Percentiles rank a stretch among this genome's conserved stretches.
phyloP scores from a whole-genome alignment of 805 yeast species.

The Saccharomycopsis amapae region DNA sequence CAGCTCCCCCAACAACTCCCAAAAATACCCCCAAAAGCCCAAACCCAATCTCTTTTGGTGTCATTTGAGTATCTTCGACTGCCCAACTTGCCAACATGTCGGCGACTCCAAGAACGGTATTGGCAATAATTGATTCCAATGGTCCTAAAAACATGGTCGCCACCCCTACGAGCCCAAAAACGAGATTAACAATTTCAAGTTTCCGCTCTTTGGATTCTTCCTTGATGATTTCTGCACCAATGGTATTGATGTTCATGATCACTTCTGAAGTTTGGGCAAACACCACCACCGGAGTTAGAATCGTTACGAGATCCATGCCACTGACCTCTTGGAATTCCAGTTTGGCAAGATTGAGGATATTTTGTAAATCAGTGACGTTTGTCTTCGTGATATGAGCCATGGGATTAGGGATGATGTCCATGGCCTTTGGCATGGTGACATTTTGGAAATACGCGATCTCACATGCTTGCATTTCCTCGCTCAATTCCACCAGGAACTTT shows the following conservation, averaged over 20 bases:
- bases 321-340: conserved; percentile 2
- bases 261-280: conserved; percentile 3
- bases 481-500: no score
- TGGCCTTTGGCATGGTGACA: conserved; percentile 15
- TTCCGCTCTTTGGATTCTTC: conserved; percentile 10
- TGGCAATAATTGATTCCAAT: conserved; percentile 5
- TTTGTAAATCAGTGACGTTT: conserved; percentile 12
- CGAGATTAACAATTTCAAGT: conserved; percentile 12
- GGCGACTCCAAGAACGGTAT: background rate
- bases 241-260: conserved; percentile 10
- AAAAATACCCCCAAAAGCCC: conserved; percentile 8
- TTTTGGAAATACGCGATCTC: conserved; percentile 4
- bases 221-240: conserved; percentile 6
- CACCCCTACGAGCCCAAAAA: conserved; percentile 13
- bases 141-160: conserved; percentile 12
- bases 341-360: conserved; percentile 10
- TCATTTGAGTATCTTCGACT: conserved; percentile 4
- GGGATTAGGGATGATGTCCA: conserved; percentile 14
- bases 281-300: conserved; percentile 11
- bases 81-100: conserved; percentile 4
- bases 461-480: background rate
- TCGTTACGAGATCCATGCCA: conserved; percentile 14
- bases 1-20: background rate
- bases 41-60: conserved; percentile 1
- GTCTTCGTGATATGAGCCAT: conserved; percentile 5